Evolutionary conservation across 345 rosid genomes (phyloP).

Genomic region (Nasturtium officinale): DNA sequence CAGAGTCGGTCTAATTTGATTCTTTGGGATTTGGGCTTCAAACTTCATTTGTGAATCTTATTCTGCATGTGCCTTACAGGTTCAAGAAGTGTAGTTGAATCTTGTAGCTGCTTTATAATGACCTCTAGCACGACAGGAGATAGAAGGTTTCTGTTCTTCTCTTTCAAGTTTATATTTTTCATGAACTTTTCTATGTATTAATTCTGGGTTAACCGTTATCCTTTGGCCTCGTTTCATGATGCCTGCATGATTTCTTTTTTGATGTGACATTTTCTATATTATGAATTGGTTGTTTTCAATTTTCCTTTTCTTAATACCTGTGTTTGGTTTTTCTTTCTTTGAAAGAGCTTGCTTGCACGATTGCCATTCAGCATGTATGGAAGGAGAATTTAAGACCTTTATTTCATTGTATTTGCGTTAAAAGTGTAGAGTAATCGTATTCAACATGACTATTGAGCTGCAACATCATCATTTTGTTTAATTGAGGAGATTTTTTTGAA

Average conservation of each 20-base stretch:
- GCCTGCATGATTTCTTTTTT: conserved; percentile 11
- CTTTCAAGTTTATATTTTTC: neutral
- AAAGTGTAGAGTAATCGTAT: neutral
- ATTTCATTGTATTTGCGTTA: neutral
- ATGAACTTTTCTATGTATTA: neutral
- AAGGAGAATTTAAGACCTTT: neutral
- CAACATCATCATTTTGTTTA: neutral
- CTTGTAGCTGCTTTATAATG: conserved; percentile 38
- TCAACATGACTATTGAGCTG: neutral
- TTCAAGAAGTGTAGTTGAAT: conserved; percentile 15
- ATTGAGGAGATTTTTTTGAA: neutral
- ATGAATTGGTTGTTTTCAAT: neutral
- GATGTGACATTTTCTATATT: conserved; percentile 4
- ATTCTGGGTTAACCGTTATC: neutral
- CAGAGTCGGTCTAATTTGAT: neutral
- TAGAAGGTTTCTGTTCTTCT: conserved; percentile 34
- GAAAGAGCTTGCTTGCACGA: conserved; percentile 2
- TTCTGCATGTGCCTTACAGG: conserved; percentile 20
- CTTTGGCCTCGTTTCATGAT: neutral
- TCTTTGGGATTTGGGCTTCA: conserved; percentile 16
- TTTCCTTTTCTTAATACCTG: neutral
- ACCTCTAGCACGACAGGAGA: conserved; percentile 43
- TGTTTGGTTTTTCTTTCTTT: conserved; percentile 1
- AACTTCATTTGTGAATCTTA: conserved; percentile 1
- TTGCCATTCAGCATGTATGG: neutral